Percentiles rank a stretch among this genome's conserved stretches.
Evolutionary conservation across 768 basidiomycete species (phyloP).

Genomic region (Mycena filopes): DNA sequence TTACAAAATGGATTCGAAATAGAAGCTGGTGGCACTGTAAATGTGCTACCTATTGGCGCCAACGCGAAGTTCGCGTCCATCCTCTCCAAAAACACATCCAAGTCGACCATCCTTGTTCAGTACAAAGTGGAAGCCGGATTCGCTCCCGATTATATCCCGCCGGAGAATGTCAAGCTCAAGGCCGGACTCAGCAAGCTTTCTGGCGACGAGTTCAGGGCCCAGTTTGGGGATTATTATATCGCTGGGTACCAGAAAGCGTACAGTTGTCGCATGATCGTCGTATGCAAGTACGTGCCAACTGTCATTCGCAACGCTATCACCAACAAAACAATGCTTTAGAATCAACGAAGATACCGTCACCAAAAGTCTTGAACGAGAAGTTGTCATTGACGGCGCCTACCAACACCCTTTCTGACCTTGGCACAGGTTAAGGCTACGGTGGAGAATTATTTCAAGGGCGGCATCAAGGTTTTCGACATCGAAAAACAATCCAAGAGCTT

Average conservation of each 20-base stretch:
- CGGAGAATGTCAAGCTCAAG: constrained; percentile 23
- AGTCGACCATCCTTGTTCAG: constrained; percentile 31
- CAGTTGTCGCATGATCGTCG: constrained; percentile 35
- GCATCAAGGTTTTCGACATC: constrained; percentile 22
- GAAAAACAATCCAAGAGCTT: constrained; percentile 25
- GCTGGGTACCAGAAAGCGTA: constrained; percentile 30
- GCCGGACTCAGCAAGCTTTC: constrained; percentile 25
- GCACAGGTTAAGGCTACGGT: constrained; percentile 24
- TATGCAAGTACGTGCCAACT: constrained; percentile 34
- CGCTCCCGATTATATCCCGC: constrained; percentile 25
- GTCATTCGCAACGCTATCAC: no score
- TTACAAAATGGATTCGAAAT: constrained; percentile 32
- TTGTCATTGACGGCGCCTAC: background rate
- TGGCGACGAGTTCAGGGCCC: constrained; percentile 28
- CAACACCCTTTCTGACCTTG: background rate
- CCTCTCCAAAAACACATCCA: constrained; percentile 21
- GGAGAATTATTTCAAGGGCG: constrained; percentile 31
- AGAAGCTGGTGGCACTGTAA: constrained; percentile 32
- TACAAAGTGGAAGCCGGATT: constrained; percentile 30
- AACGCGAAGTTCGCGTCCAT: constrained; percentile 26
- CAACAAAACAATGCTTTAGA: constrained; percentile 14
- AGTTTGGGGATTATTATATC: constrained; percentile 36
- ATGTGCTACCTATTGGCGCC: constrained; percentile 27
- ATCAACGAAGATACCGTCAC: constrained; percentile 28
- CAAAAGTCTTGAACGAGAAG: constrained; percentile 25